Conservation (phyloP, 2,329 filamentous ascomycete genomes). For the Epichloe uncinata region DNA sequence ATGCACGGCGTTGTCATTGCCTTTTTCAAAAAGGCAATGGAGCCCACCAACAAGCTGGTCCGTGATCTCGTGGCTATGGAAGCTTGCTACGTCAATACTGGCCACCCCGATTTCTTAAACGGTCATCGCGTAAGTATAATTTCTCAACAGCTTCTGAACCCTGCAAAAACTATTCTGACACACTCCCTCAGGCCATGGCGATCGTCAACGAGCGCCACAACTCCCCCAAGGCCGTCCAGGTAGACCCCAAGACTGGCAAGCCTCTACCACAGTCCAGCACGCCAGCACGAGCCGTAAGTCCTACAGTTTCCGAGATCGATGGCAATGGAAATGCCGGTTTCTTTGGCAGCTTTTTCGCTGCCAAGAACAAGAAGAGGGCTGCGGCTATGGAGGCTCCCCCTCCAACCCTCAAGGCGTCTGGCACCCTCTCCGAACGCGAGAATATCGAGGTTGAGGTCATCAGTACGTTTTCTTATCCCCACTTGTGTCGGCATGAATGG, state of each 20-base stretch:
- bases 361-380: constrained; percentile 99
- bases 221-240: constrained; percentile 70
- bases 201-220: constrained; percentile 91
- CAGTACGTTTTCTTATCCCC: constrained; percentile 44
- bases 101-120: constrained; percentile 94
- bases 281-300: constrained; percentile 63
- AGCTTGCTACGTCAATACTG: constrained; percentile 94
- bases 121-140: constrained; percentile 59
- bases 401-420: constrained; percentile 83
- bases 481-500: not conserved
- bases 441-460: constrained; percentile 96
- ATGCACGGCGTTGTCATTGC: constrained; percentile 82
- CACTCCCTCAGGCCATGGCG: constrained; percentile 61
- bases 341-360: constrained; percentile 97
- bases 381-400: constrained; percentile 99
- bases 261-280: constrained; percentile 55
- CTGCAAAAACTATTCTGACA: not conserved
- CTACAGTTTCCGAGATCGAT: constrained; percentile 44
- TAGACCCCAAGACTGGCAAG: constrained; percentile 98
- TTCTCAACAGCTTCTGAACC: too few species aligned
- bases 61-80: constrained; percentile 91
- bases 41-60: constrained; percentile 95
- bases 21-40: constrained; percentile 98
- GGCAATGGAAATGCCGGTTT: constrained; percentile 58
- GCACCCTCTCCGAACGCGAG: constrained; percentile 86